Conservation (phyloP, 2,329 filamentous ascomycete genomes). For the Fonsecaea pedrosoi region DNA sequence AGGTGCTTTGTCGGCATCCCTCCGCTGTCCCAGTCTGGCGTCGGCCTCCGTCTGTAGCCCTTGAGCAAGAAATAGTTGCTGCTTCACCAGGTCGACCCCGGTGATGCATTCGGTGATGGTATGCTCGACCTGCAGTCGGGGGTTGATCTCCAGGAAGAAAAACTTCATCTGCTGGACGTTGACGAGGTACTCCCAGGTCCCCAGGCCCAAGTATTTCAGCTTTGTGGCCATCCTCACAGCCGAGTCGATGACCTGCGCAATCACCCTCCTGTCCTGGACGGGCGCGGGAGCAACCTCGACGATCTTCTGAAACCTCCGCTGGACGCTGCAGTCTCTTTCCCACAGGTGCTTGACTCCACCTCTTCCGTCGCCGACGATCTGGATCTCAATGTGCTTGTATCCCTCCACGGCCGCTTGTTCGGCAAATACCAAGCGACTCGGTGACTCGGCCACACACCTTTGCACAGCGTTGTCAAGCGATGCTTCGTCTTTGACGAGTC, state of each 20-base stretch:
- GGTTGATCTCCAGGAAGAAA: constrained; percentile 68
- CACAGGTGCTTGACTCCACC: constrained; percentile 62
- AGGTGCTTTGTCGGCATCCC: constrained; percentile 47
- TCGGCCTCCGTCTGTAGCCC: constrained; percentile 50
- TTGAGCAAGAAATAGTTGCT: constrained; percentile 62
- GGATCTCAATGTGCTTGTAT: constrained; percentile 67
- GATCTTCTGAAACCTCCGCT: constrained; percentile 67
- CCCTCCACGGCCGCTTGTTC: constrained; percentile 69
- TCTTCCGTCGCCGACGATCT: constrained; percentile 64
- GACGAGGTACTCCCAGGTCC: constrained; percentile 70
- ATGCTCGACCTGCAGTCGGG: constrained; percentile 67
- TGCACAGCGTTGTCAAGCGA: constrained; percentile 57
- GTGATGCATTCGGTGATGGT: constrained; percentile 66
- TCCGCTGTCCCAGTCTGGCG: constrained; percentile 44
- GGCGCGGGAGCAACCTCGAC: constrained; percentile 65
- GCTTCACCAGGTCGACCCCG: constrained; percentile 61
- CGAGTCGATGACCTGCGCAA: constrained; percentile 60
- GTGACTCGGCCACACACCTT: constrained; percentile 64
- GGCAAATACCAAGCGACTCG: constrained; percentile 63
- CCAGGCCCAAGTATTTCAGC: constrained; percentile 63
- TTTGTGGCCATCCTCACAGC: constrained; percentile 60
- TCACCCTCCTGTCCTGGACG: constrained; percentile 53
- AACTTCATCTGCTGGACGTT: constrained; percentile 57
- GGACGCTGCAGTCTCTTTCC: constrained; percentile 68
- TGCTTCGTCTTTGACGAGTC: constrained; percentile 55